Percentiles rank a stretch among this genome's conserved stretches.
phyloP scores from a whole-genome alignment of 2,329 filamentous ascomycete genomes.

The Chaetomium globosum region DNA sequence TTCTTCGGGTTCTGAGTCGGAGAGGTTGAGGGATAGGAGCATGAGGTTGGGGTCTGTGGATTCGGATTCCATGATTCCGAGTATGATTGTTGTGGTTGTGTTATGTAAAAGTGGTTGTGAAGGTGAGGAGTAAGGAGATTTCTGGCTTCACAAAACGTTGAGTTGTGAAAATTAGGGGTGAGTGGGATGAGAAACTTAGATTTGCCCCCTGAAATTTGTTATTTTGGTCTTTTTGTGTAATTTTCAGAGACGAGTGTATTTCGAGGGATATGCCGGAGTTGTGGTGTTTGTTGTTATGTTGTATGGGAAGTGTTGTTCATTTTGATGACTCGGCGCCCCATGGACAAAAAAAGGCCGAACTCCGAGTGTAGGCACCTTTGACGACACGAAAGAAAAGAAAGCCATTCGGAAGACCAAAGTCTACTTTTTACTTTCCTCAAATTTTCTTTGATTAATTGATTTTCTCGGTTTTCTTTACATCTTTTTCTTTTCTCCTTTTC shows the following conservation, averaged over 20 bases:
- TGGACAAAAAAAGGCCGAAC: no score
- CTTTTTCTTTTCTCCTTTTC: no score
- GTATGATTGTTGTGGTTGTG: slow-evolving; percentile 1
- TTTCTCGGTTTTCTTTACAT: no score
- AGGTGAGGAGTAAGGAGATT: not conserved
- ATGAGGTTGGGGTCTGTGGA: slow-evolving; percentile 43
- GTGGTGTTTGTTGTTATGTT: not conserved
- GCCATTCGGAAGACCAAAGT: no score
- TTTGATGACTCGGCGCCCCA: no score
- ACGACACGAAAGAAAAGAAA: no score
- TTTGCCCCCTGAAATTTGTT: not conserved
- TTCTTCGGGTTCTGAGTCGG: slow-evolving; percentile 41
- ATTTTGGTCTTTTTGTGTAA: not conserved
- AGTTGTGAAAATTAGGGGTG: not conserved
- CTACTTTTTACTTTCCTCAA: no score
- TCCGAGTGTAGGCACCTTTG: no score
- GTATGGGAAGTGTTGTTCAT: not conserved
- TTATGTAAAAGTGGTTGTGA: not conserved
- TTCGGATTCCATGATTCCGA: slow-evolving; percentile 38
- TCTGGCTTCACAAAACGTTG: not conserved
- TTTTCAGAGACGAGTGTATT: not conserved
- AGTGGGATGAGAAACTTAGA: not conserved
- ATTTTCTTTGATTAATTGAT: no score
- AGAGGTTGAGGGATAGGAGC: slow-evolving; percentile 46
- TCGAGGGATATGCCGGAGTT: not conserved